Conservation (phyloP, 371 early-diverging fungal species). For the Mortierella sp. region DNA sequence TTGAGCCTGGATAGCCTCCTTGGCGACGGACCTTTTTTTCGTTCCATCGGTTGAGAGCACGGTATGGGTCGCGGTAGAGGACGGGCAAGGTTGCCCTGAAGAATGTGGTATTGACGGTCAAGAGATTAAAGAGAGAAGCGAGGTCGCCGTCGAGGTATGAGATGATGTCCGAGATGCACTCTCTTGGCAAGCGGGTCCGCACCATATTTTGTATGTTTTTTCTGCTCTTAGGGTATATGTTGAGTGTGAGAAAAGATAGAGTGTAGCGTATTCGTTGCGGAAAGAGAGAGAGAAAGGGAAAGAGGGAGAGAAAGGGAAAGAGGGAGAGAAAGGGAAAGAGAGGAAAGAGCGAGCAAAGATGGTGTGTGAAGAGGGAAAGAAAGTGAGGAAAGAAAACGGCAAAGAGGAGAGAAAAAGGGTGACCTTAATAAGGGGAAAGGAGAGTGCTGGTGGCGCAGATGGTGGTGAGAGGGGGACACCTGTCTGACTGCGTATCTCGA, state of each 20-base stretch:
- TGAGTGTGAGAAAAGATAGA: not conserved
- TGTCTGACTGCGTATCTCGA: not conserved
- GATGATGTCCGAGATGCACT: slow-evolving; percentile 34
- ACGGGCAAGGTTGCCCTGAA: slow-evolving; percentile 25
- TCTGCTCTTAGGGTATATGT: not conserved
- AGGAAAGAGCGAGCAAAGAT: too few species aligned
- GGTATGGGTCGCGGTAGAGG: slow-evolving; percentile 44
- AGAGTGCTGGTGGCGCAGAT: not conserved
- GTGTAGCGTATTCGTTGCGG: not conserved
- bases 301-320: not conserved
- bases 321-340: too few species aligned
- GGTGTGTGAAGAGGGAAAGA: not conserved
- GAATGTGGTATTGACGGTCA: slow-evolving; percentile 34
- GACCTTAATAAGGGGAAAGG: too few species aligned
- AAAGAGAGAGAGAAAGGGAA: not conserved
- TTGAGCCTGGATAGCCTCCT: not conserved
- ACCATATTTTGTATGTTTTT: not conserved
- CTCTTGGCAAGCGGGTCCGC: slow-evolving; percentile 23
- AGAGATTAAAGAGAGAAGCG: slow-evolving; percentile 23
- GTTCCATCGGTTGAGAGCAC: slow-evolving; percentile 18
- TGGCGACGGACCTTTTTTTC: not conserved
- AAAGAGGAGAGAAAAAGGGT: not conserved
- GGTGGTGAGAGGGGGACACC: not conserved
- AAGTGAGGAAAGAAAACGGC: not conserved
- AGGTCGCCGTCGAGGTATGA: slow-evolving; percentile 32